A percentile compares a stretch with the other conserved stretches of the same genome.
These are phyloP conservation scores for Argentina anserina DNA, from an alignment of 306 rosid genomes.

Conservation along the genomic window DNA sequence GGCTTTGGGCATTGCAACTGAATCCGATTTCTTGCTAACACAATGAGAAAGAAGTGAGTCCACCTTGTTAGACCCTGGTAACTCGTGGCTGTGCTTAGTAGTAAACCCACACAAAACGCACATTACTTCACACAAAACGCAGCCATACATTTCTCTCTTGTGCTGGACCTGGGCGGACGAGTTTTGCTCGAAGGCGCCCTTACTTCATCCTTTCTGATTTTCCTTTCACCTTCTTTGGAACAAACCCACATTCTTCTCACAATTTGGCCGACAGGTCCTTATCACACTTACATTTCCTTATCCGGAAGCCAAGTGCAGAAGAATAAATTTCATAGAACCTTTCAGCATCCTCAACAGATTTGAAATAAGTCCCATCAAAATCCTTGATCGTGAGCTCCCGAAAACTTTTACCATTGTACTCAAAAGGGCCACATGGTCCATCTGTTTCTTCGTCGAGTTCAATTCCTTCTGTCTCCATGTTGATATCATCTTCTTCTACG, in stretches of 20 bases:
- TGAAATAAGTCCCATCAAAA: neutral
- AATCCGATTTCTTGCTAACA: neutral
- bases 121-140: neutral
- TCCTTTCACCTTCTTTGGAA: neutral
- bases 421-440: neutral
- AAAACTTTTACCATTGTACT: neutral
- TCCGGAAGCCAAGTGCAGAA: neutral
- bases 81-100: neutral
- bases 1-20: neutral
- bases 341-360: neutral
- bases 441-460: neutral
- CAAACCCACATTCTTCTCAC: neutral
- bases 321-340: constrained; percentile 1
- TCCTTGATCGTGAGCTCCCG: neutral
- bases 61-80: neutral
- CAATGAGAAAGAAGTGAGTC: neutral
- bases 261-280: neutral
- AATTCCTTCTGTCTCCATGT: neutral
- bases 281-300: neutral
- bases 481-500: neutral
- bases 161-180: neutral
- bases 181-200: neutral
- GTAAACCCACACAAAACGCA: neutral
- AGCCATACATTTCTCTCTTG: neutral
- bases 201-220: neutral